Evolutionary conservation across 2,329 filamentous ascomycete genomes (phyloP).

Genomic region (Fusarium coicis): DNA sequence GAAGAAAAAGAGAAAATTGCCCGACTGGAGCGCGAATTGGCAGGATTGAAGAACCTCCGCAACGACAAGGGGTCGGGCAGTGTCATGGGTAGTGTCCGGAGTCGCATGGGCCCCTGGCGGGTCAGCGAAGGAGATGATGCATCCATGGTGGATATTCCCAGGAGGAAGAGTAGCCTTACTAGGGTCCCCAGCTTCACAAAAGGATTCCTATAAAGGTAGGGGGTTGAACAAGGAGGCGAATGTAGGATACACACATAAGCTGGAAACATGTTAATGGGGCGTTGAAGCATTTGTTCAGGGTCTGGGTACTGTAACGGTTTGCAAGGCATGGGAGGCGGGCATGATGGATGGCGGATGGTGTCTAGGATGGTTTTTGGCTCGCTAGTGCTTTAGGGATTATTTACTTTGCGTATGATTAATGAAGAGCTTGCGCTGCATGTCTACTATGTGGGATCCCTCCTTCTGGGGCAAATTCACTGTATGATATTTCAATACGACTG

Average conservation of each 20-base stretch:
- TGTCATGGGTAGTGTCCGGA: slow-evolving; percentile 60
- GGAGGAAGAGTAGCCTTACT: slow-evolving; percentile 73
- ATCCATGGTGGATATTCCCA: slow-evolving; percentile 64
- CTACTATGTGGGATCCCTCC: not conserved
- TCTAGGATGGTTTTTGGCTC: slow-evolving; percentile 23
- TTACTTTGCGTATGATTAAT: slow-evolving; percentile 35
- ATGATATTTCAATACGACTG: not conserved
- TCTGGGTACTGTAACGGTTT: slow-evolving; percentile 25
- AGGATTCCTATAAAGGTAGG: slow-evolving; percentile 71
- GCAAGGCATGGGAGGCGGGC: slow-evolving; percentile 7
- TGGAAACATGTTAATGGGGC: slow-evolving; percentile 34
- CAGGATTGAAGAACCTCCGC: slow-evolving; percentile 82
- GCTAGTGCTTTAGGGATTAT: slow-evolving; percentile 32
- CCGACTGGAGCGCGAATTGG: slow-evolving; percentile 87
- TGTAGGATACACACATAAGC: slow-evolving; percentile 27
- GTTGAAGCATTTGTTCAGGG: slow-evolving; percentile 41
- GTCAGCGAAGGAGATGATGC: slow-evolving; percentile 55
- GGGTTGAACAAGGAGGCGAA: slow-evolving; percentile 1
- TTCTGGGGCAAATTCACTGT: not conserved
- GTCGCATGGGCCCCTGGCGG: slow-evolving; percentile 49
- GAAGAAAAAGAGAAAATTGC: slow-evolving; percentile 87
- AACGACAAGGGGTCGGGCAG: slow-evolving; percentile 65
- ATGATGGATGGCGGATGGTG: slow-evolving; percentile 29
- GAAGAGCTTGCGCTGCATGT: slow-evolving; percentile 24
- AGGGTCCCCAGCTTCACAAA: slow-evolving; percentile 77